A percentile compares a stretch with the other conserved stretches of the same genome.
These are phyloP conservation scores for Rhodamnia argentea DNA, from an alignment of 345 rosid genomes.

Conservation along the genomic window DNA sequence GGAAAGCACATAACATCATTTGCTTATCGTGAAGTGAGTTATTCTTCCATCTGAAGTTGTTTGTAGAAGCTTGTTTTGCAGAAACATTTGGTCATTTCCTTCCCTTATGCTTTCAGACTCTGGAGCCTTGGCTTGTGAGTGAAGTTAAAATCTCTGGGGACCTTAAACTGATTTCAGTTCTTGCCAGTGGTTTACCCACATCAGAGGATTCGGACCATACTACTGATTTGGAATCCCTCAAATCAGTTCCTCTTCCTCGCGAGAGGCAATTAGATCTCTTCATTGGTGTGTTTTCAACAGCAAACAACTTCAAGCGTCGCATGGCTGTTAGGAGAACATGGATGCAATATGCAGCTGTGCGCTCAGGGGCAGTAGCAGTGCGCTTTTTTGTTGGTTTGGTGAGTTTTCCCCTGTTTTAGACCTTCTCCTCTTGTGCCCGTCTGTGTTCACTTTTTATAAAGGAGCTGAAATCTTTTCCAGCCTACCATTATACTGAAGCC, in stretches of 20 bases:
- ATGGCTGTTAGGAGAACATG: constrained; percentile 98
- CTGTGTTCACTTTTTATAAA: neutral
- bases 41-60: constrained; percentile 7
- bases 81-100: constrained; percentile 2
- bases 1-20: constrained; percentile 96
- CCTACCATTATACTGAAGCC: neutral
- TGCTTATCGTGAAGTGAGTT: constrained; percentile 80
- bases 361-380: constrained; percentile 71
- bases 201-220: constrained; percentile 80
- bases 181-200: constrained; percentile 89
- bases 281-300: constrained; percentile 90
- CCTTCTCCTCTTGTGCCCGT: neutral
- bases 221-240: constrained; percentile 56
- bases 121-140: constrained; percentile 96
- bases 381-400: constrained; percentile 99
- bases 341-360: constrained; percentile 86
- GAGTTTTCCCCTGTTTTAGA: constrained; percentile 12
- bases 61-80: neutral
- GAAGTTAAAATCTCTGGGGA: constrained; percentile 86
- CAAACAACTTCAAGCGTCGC: constrained; percentile 88
- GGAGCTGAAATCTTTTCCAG: neutral
- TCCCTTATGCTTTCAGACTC: constrained; percentile 39
- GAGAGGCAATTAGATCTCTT: constrained; percentile 57
- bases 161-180: constrained; percentile 49
- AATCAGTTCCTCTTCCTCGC: constrained; percentile 50